phyloP scores from a whole-genome alignment of 1,284 basidiomycete species.

The Papiliotrema fonsecae region DNA sequence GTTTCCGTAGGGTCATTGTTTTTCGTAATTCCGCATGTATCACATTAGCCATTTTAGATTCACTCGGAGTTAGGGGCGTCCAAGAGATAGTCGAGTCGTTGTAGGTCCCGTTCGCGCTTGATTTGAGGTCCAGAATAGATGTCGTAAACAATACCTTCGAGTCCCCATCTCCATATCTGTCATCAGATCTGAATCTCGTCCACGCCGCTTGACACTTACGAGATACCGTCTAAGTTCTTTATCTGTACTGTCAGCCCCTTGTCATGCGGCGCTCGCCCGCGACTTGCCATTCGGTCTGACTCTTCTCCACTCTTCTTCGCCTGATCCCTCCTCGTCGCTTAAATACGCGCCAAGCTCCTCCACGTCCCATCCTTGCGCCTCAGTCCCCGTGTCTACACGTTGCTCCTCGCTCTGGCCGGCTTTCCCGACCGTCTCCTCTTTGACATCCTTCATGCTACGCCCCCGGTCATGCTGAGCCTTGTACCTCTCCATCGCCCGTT shows the following conservation, averaged over 20 bases:
- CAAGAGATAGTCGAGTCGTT: conserved; percentile 7
- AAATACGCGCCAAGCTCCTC: conserved; percentile 13
- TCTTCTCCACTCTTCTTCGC: conserved; percentile 24
- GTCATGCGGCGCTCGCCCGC: neutral
- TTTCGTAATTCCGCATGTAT: too few relatives aligned
- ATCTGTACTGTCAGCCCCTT: conserved; percentile 10
- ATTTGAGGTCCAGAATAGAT: conserved; percentile 21
- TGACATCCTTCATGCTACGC: neutral
- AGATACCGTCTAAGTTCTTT: conserved; percentile 28
- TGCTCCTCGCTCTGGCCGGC: too few relatives aligned
- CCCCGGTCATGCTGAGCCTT: neutral
- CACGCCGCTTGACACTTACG: conserved; percentile 10
- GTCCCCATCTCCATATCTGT: conserved; percentile 31
- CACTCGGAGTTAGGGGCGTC: too few relatives aligned
- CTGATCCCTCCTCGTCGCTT: conserved; percentile 17
- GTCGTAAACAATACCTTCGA: conserved; percentile 31
- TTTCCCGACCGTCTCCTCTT: neutral
- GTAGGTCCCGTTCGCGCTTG: conserved; percentile 9
- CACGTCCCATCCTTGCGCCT: conserved; percentile 3
- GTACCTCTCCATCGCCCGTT: conserved; percentile 12
- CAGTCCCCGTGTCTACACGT: neutral
- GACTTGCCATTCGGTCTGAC: conserved; percentile 22
- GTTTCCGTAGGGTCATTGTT: too few relatives aligned
- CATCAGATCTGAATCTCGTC: neutral
- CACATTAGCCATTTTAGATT: too few relatives aligned